These are phyloP conservation scores for Colletotrichum theobromicola DNA, from an alignment of 2,329 filamentous ascomycete genomes.

Conservation along the genomic window DNA sequence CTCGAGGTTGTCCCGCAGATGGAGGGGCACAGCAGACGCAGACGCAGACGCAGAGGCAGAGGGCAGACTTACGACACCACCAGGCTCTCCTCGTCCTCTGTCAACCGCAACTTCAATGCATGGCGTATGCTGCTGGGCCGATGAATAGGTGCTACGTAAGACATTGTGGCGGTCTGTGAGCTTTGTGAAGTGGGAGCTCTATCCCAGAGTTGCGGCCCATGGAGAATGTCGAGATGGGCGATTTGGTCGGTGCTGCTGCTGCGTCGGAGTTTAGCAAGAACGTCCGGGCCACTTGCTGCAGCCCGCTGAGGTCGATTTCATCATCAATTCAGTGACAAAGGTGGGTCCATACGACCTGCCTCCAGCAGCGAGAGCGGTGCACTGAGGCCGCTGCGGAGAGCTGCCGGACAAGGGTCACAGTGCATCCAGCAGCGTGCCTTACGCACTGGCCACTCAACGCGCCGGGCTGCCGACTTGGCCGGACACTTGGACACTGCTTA, in stretches of 20 bases:
- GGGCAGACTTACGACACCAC: conserved; percentile 76
- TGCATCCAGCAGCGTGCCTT: neutral
- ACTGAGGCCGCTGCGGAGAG: neutral
- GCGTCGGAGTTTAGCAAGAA: conserved; percentile 19
- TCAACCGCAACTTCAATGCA: conserved; percentile 79
- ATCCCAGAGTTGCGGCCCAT: conserved; percentile 9
- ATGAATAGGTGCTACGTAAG: conserved; percentile 94
- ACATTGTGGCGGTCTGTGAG: conserved; percentile 62
- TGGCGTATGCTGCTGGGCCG: conserved; percentile 89
- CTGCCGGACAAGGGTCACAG: neutral
- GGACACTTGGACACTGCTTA: neutral
- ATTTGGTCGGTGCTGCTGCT: neutral
- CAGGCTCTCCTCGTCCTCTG: conserved; percentile 68
- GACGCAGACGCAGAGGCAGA: neutral
- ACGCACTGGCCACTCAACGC: neutral
- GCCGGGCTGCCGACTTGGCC: neutral
- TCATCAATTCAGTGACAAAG: conserved; percentile 7
- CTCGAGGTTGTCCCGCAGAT: neutral
- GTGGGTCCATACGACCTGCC: neutral
- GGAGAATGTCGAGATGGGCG: neutral
- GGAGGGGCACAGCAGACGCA: neutral
- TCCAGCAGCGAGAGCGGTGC: neutral
- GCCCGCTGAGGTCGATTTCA: conserved; percentile 1
- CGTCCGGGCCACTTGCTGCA: conserved; percentile 2
- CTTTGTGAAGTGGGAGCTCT: conserved; percentile 10